phyloP scores from a whole-genome alignment of 345 rosid species.

The Sisymbrium irio region DNA sequence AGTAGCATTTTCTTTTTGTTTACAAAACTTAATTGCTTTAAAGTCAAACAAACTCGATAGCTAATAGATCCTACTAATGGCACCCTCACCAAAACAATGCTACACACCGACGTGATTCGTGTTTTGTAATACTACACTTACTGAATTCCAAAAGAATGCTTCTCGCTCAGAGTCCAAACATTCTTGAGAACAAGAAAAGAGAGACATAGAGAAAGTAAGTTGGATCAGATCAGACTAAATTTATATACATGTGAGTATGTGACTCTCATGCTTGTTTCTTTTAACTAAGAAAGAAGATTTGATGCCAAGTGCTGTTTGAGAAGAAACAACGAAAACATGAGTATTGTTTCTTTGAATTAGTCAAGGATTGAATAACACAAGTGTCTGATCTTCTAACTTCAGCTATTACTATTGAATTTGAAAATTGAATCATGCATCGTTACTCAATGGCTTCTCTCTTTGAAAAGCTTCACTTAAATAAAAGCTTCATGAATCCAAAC shows the following conservation, averaged over 20 bases:
- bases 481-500: background rate
- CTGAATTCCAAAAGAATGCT: background rate
- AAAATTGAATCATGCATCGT: background rate
- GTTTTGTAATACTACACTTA: background rate
- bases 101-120: background rate
- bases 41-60: background rate
- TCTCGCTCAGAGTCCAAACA: no score
- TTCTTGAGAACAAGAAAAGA: background rate
- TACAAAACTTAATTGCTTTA: background rate
- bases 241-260: background rate
- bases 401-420: background rate
- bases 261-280: background rate
- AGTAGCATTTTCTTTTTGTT: no score
- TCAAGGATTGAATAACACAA: background rate
- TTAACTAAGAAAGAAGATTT: background rate
- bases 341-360: background rate
- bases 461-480: background rate
- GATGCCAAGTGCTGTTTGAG: background rate
- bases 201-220: background rate
- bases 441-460: background rate
- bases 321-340: background rate
- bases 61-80: no score
- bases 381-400: background rate
- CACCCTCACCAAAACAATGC: background rate
- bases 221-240: background rate